Evolutionary conservation across 495 filamentous ascomycete genomes (phyloP), one percentile per base, ranked within the genome.

Genomic region (Lophiotrema nucula): DNA sequence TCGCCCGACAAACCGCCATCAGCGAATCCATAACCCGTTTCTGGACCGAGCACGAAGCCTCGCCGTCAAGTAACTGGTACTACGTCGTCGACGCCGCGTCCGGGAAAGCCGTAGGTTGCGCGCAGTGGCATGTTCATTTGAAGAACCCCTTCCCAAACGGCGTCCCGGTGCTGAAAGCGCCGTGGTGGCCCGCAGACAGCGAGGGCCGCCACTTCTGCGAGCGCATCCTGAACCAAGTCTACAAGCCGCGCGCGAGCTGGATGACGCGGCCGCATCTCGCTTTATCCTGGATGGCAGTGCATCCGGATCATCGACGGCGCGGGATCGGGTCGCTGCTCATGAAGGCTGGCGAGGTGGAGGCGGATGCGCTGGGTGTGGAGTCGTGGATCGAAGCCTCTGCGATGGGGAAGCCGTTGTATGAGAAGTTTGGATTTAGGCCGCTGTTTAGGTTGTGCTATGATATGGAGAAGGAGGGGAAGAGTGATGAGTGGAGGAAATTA

Each of bases 301-400:
- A 48, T 43, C 63, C 63, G 2, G 8, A 53, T 3, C 45, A 66
- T 28, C 58, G 59, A 15, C 47, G 59, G 2, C 45, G 18, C 15
- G 63, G 63, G 22, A 43, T 59, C 44, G 59, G 53, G 27, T 53
- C 51, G 13, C 46, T 62, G 10, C 53, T 66, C 47, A 54, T 66
- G 49, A 19, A 12, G 18, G 16, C 15, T 19, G 59, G 53, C 0
- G 31, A 49, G 24, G 23, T 2, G 0, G 21, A 18, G 21, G 53
- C 63, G 0, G 49, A 62, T 38, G 26, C 46, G 16, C 33, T 43
- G 23, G 33, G 38, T 15, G 6, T 55, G 12, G 63, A 63, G 33
- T 16, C 25, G 12, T 62, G 52, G 51, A 26, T 66, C 13, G 63
- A 66, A 53, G 52, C 58, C 28, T 41, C 47, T 0, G 2, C 19